Percentiles rank a stretch among this genome's conserved stretches.
Evolutionary conservation across 768 basidiomycete species (phyloP).

Genomic region (Phanerochaete sordida): DNA sequence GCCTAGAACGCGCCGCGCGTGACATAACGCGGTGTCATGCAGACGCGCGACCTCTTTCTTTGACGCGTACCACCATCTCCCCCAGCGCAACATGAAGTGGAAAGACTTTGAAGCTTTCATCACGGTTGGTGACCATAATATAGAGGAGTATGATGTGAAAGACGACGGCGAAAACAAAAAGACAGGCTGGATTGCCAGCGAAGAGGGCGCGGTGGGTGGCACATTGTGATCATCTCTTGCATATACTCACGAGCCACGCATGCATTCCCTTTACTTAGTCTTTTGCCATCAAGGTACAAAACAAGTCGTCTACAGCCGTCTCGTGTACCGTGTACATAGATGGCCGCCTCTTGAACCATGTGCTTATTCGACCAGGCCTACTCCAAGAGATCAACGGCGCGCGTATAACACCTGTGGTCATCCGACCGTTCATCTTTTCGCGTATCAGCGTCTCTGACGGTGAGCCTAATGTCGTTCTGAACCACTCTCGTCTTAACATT

Average conservation of each 20-base stretch:
- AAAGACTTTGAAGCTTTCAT: background rate
- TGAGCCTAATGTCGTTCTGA: background rate
- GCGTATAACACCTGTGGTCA: too few relatives aligned
- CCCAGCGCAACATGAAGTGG: background rate
- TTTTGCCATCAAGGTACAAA: too few relatives aligned
- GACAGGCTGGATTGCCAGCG: background rate
- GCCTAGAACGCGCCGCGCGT: background rate
- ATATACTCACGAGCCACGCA: too few relatives aligned
- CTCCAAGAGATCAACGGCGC: background rate
- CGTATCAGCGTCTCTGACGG: background rate
- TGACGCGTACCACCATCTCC: too few relatives aligned
- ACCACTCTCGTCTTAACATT: background rate
- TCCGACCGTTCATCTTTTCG: background rate
- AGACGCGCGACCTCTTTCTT: background rate
- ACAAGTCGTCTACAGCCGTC: too few relatives aligned
- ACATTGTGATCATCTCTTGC: too few relatives aligned
- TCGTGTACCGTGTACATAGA: background rate
- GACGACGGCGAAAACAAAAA: background rate
- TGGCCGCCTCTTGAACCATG: background rate
- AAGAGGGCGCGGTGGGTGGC: background rate
- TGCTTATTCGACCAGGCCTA: background rate
- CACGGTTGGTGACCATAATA: background rate
- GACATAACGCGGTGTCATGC: background rate
- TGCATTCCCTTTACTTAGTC: too few relatives aligned
- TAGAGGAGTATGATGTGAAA: background rate